Base-by-base conservation (phyloP, 1,139 yeast genomes). In the Candida sp. region DNA sequence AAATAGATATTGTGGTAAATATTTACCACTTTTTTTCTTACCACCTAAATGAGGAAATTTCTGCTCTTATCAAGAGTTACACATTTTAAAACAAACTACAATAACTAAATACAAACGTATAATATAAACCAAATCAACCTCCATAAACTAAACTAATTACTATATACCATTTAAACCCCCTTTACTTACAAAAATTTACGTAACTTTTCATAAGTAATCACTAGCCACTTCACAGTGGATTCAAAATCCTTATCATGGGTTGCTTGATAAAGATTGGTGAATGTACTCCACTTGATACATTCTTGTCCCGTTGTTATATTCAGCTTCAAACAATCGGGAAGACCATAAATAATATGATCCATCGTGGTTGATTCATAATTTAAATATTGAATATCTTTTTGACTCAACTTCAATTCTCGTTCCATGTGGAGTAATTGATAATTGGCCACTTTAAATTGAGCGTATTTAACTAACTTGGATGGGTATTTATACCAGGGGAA, bases 401-500 rank as follows among this genome's bases (percentile, higher is more conserved):
- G 45, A 22, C 47, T 53, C 40, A 68, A 51, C 36, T 54, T 51
- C 27, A 68, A 53, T 39, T 60, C 63, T 22, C 53, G 53, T 41
- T 84, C 88, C 35, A 84, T 52, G 32, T 73, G 73, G 30, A 77
- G 70, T 32, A 84, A 62, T 52, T 77, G 80, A 42, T 68, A 68
- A 52, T 84, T 84, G 8, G 79, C 66, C 22, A 77, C 61, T 48
- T 82, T 79, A 48, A 84, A 70, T 45, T 77, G 76, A 12, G 84
- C 76, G 48, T 81, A 83, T 11, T 82, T 68, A 41, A 68, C 73
- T 32, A 86, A 55, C 56, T 87, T 87, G 48, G 73, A 75, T 52
- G 71, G 74, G 45, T 75, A 66, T 50, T 71, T 70, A 64, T 83
- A 86, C 87, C 93, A 84, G 1, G 95, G 88, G 52, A 77, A 82